Conservation (phyloP, 2,329 filamentous ascomycete species). For the Neonectria faginata region DNA sequence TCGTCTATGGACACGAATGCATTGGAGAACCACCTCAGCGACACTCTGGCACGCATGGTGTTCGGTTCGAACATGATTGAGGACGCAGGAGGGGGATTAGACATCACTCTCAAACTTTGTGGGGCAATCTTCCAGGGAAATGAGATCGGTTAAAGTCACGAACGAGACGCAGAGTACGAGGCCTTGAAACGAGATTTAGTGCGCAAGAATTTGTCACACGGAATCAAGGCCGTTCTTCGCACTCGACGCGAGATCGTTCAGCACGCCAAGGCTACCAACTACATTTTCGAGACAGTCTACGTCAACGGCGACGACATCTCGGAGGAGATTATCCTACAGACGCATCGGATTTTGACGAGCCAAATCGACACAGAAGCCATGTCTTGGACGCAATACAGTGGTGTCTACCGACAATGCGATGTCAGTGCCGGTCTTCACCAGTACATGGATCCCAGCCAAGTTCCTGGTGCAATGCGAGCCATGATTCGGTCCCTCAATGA, state of each 20-base stretch:
- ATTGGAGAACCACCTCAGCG: not conserved
- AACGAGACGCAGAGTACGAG: not conserved
- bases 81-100: not conserved
- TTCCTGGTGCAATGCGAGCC: slow-evolving; percentile 42
- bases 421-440: slow-evolving; percentile 26
- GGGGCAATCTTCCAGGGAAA: slow-evolving; percentile 2
- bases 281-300: slow-evolving; percentile 33
- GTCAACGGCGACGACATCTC: slow-evolving; percentile 24
- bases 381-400: slow-evolving; percentile 27
- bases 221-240: too few relatives aligned
- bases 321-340: slow-evolving; percentile 40
- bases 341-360: slow-evolving; percentile 41
- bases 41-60: slow-evolving; percentile 1
- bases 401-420: slow-evolving; percentile 42
- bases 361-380: slow-evolving; percentile 12
- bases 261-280: slow-evolving; percentile 26
- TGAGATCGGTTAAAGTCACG: too few relatives aligned
- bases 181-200: too few relatives aligned
- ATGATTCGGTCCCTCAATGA: slow-evolving; percentile 36
- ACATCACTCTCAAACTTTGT: slow-evolving; percentile 13
- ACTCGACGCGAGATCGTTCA: slow-evolving; percentile 15
- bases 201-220: too few relatives aligned
- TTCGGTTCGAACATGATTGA: slow-evolving; percentile 31
- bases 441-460: slow-evolving; percentile 6
- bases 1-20: too few relatives aligned